Evolutionary conservation across 768 basidiomycete species (phyloP), one percentile per base, ranked within the genome.

Genomic region (Suillus lakei): DNA sequence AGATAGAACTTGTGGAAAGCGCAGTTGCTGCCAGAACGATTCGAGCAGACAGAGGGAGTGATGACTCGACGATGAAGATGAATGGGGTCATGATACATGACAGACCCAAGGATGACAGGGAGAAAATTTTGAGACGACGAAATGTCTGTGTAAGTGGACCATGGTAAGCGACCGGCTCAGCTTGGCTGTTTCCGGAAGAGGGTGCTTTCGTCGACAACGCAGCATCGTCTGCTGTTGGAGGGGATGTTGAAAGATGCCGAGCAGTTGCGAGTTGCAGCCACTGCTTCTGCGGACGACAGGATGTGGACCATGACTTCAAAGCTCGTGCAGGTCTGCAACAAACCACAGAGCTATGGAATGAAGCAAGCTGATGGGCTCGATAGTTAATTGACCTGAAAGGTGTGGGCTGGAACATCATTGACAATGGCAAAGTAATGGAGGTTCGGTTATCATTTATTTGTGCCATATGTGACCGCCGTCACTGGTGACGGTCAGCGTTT

Each of bases 61-160:
- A 84, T 5, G 93, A 90, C 66, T 95, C 93, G 69, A 96, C 82
- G 61, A 92, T 73, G 76, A 96, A 91, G 66, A 96, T 86, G 78
- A 96, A 88, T 1, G 95, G 95, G 2, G 91, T 82, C 70, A 96
- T 80, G 5, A 86, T 82, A 64, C 82, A 77, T 12, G 92, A 89
- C 58, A 93, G 83, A 3, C 83, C 83, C 55, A 96, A 84, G 0
- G 94, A 94, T 28, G 88, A 86, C 1, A 96, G 79, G 15, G 93
- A 95, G 80, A 96, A 94, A 10, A 93, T 76, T 75, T 96, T 95
- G 63, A 95, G 84, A 28, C 86, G 85, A 63, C 87, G 85, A 80
- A 93, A 95, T 2, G 93, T 91, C 51, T 81, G 74, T 0, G 88
- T 78, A 44, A 95, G 80, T 2, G 93, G 94, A 0, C 92, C 94